These are phyloP conservation scores for Dendrobium chrysotoxum DNA, from an alignment of 106 monocot genomes.

Conservation along the genomic window DNA sequence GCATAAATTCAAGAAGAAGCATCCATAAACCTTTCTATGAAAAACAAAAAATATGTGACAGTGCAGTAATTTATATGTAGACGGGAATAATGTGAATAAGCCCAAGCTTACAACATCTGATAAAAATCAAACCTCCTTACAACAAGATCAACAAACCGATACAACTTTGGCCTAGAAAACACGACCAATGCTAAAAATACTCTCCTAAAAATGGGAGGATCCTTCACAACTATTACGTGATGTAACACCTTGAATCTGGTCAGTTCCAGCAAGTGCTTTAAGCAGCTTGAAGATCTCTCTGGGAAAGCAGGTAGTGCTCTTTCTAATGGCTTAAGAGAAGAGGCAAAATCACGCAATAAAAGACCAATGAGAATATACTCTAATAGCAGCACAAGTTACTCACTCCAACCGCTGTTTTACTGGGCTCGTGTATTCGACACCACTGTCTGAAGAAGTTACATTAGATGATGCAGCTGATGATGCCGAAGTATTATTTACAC, in stretches of 20 bases:
- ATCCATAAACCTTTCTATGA: too few species aligned
- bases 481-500: conserved; percentile 17
- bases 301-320: not conserved
- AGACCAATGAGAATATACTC: not conserved
- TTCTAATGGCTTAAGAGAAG: not conserved
- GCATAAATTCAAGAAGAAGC: too few species aligned
- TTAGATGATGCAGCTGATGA: conserved; percentile 62
- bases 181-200: not conserved
- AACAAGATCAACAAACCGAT: not conserved
- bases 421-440: conserved; percentile 49
- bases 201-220: too few species aligned
- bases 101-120: not conserved
- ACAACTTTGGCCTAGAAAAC: not conserved
- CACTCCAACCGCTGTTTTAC: conserved; percentile 16
- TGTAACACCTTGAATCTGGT: not conserved
- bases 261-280: not conserved
- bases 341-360: not conserved
- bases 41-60: too few species aligned
- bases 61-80: too few species aligned
- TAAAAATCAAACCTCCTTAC: not conserved
- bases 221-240: not conserved
- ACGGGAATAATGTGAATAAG: not conserved
- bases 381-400: conserved; percentile 1
- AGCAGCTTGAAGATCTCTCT: not conserved
- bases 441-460: conserved; percentile 59